Base-by-base conservation (phyloP, 1,284 basidiomycete genomes). In the Boletus mariae region DNA sequence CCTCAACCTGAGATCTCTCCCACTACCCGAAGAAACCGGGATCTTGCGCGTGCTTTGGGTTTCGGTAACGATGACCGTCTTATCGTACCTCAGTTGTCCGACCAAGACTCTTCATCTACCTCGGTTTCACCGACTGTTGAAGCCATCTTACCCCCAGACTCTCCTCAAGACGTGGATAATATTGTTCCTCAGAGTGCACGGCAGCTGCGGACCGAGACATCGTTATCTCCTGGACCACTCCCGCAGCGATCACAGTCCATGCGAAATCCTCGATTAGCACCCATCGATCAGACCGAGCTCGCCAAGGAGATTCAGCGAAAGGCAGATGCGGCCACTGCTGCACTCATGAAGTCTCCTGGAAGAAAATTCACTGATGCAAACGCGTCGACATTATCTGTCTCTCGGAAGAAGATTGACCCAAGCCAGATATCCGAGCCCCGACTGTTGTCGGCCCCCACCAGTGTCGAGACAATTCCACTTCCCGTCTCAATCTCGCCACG, bases 341-440 rank as follows among this genome's bases (percentile, higher is more conserved):
- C 83, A 10, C 73, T 91, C 50, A 80, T 80, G 60, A 86, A 82
- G 61, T 74, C 73, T 3, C 76, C 80, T 17, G 75, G 74, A 45
- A 69, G 75, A 32, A 81, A 79, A 60, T 67, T 80, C 45, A 58
- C 71, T 9, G 77, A 80, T 9, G 69, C 59, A 54, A 62, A 68
- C 47, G 57, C 61, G 44, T 56, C 66, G 66, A 59, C 67, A n/a
- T 52, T 70, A 37, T 75, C 79, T 12, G 66, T 78, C 31, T 68
- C 75, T 43, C 78, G 84, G 52, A 87, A 80, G 67, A 80, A 80
- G 45, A 80, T 92, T 59, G 82, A 78, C 63, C 77, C 82, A 20
- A 80, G 79, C 57, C 83, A 88, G 66, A 92, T 92, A 54, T 89
- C 87, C 4, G 82, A 77, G 28, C 89, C 89, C 5, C 82, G 75